Evolutionary conservation across 495 filamentous ascomycete genomes (phyloP).

Genomic region (Neurospora cerealis): DNA sequence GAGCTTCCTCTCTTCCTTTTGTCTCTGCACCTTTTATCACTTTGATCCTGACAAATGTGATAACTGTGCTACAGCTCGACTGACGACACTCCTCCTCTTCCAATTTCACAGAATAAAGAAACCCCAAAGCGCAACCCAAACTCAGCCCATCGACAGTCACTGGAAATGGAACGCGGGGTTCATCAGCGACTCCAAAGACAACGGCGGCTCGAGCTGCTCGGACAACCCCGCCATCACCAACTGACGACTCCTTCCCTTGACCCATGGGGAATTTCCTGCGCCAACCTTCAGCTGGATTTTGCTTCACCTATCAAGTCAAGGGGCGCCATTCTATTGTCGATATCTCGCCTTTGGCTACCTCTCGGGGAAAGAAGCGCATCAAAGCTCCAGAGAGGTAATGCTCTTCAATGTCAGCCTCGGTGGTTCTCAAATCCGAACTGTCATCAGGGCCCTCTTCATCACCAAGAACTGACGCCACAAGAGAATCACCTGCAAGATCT

Average conservation of each 20-base stretch:
- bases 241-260: background rate
- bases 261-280: background rate
- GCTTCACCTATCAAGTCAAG: background rate
- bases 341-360: background rate
- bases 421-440: background rate
- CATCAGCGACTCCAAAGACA: background rate
- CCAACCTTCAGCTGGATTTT: background rate
- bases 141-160: background rate
- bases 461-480: background rate
- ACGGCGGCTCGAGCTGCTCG: background rate
- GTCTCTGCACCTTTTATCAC: background rate
- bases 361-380: background rate
- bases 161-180: background rate
- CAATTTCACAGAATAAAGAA: background rate
- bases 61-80: background rate
- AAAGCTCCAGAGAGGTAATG: background rate
- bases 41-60: background rate
- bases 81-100: background rate
- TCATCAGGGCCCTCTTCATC: background rate
- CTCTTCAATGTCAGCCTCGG: background rate
- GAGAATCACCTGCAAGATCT: background rate
- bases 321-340: background rate
- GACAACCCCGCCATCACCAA: background rate
- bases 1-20: background rate
- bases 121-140: background rate